phyloP scores from a whole-genome alignment of 306 rosid species.

The Lotus japonicus region DNA sequence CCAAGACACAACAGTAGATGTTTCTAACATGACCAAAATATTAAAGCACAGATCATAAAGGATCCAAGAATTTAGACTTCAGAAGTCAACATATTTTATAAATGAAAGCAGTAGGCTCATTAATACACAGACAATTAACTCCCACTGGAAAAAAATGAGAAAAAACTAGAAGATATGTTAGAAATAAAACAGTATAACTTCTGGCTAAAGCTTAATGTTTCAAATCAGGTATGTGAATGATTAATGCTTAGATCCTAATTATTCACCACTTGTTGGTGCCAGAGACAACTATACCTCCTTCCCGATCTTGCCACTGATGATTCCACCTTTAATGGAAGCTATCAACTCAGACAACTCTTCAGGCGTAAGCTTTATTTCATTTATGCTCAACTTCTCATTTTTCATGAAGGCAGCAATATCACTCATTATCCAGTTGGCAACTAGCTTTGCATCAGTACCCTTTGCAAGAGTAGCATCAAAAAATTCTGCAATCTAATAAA shows the following conservation, averaged over 20 bases:
- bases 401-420: slow-evolving; percentile 89
- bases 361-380: slow-evolving; percentile 71
- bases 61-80: no score
- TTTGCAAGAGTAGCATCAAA: slow-evolving; percentile 73
- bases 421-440: slow-evolving; percentile 94
- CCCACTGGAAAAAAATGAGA: no score
- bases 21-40: no score
- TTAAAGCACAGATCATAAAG: no score
- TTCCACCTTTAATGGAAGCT: slow-evolving; percentile 71
- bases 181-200: no score
- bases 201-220: no score
- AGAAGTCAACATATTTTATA: no score
- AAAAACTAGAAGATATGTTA: no score
- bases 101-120: no score
- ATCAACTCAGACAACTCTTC: slow-evolving; percentile 79
- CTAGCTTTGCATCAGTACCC: slow-evolving; percentile 83
- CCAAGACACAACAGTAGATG: neutral
- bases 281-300: slow-evolving; percentile 61
- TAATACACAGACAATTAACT: no score
- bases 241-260: no score
- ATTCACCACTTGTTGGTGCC: neutral
- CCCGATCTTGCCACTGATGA: slow-evolving; percentile 89
- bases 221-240: no score
- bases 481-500: slow-evolving; percentile 66
- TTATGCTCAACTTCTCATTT: slow-evolving; percentile 73